Base-by-base conservation (phyloP, 768 basidiomycete genomes). In the Trametes punicea region DNA sequence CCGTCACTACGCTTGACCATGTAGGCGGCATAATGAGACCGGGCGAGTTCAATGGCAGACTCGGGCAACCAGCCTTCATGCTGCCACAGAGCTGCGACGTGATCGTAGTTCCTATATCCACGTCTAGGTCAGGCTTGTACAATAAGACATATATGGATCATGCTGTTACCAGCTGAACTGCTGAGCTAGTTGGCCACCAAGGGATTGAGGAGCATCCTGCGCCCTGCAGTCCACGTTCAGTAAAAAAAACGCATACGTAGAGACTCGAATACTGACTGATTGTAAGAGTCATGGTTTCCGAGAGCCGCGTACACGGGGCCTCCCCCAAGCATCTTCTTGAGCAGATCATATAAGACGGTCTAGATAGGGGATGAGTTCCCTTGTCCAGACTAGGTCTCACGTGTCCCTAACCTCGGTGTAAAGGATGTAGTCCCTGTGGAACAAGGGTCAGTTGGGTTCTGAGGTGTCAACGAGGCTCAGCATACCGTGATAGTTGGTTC, bases 201-300 rank as follows among this genome's bases (percentile, higher is more conserved):
- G 69, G 6, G 81, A 73, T 62, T 81, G 76, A 26, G 83, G 79
- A 1, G 86, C 80, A 59, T 86, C 86, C 62, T 84, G 76, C 2
- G 80, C 82, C 69, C 84, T 76, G 65, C 42, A 5, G 21, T 34
- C 13, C 42, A 39, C 18, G 29, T 11, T 13, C 18, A 29, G 4
- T 36, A 44, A 53, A 31, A 11, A 21, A 23, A 31, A 47, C 20
- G 26, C 29, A 21, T 8, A 63, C 79, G 27, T 57, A 86, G n/a
- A n/a, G n/a, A n/a, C n/a, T n/a, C n/a, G n/a, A n/a, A n/a, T n/a
- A n/a, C n/a, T n/a, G n/a, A n/a, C 83, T 82, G 77, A 61, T 84
- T 83, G 67, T 84, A 87, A 38, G 77, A 83, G 65, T 91, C 88
- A 62, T 91, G 88, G 66, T 91, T 91, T 8, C 88, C 88, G 8